phyloP scores from a whole-genome alignment of 306 rosid genomes.

The Luffa acutangula region DNA sequence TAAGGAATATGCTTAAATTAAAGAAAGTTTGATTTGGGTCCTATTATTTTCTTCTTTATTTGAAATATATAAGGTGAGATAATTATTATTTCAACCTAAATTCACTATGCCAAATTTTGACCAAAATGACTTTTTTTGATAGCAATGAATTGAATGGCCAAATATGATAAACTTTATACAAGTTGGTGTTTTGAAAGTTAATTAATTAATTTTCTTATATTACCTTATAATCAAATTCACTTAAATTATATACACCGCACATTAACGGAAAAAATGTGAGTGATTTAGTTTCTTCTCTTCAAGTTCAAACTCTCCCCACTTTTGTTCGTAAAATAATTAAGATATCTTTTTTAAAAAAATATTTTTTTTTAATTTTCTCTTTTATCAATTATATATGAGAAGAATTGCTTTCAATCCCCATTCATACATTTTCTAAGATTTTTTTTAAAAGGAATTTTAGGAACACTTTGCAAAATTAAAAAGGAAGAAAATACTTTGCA shows the following conservation, averaged over 20 bases:
- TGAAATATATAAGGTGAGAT: neutral
- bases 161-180: neutral
- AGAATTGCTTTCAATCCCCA: neutral
- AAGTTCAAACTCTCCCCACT: too few species aligned
- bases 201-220: neutral
- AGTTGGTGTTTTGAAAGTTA: neutral
- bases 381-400: neutral
- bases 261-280: too few species aligned
- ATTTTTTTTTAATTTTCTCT: neutral
- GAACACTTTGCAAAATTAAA: neutral
- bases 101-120: neutral
- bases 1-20: neutral
- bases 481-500: neutral
- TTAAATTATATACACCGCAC: too few species aligned
- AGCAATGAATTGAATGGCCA: neutral
- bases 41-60: neutral
- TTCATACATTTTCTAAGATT: too few species aligned
- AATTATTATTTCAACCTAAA: neutral
- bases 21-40: slow-evolving; percentile 9
- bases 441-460: neutral
- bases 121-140: neutral
- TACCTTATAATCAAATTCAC: neutral
- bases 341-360: neutral
- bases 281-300: too few species aligned
- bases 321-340: neutral